These are phyloP conservation scores for Linnemannia exigua DNA, from an alignment of 192 early-diverging fungal genomes.

Conservation along the genomic window DNA sequence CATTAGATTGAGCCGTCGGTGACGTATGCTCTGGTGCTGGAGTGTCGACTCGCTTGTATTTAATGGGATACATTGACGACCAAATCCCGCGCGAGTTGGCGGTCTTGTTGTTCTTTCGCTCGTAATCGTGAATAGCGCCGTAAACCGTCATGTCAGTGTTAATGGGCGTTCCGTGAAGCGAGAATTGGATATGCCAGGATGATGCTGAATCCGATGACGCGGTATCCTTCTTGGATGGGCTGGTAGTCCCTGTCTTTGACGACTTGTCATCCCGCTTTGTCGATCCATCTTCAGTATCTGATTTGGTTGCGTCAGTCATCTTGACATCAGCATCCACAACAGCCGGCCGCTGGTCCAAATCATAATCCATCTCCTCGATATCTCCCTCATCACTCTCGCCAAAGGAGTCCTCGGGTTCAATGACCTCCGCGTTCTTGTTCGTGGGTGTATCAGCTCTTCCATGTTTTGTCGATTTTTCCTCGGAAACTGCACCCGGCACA, in stretches of 20 bases:
- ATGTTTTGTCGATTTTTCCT: constrained; percentile 33
- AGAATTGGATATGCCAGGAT: constrained; percentile 73
- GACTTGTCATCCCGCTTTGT: background rate
- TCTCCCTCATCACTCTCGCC: constrained; percentile 54
- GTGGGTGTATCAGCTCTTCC: background rate
- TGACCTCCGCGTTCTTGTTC: constrained; percentile 36
- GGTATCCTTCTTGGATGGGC: background rate
- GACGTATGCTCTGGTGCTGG: constrained; percentile 35
- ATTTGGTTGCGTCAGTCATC: constrained; percentile 41
- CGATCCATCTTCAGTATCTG: constrained; percentile 8
- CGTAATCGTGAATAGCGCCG: constrained; percentile 73
- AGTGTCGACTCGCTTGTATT: constrained; percentile 66
- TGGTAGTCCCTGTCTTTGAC: background rate
- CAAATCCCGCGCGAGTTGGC: constrained; percentile 65
- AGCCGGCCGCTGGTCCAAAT: constrained; percentile 13
- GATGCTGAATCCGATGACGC: background rate
- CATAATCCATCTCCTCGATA: constrained; percentile 50
- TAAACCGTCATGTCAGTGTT: constrained; percentile 74
- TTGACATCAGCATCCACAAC: constrained; percentile 44
- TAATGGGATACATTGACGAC: constrained; percentile 70
- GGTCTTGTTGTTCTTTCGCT: constrained; percentile 47
- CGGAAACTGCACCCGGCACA: background rate
- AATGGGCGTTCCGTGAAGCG: constrained; percentile 61
- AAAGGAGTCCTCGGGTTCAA: background rate
- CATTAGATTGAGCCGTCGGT: background rate